Evolutionary conservation across 306 rosid species (phyloP).

Genomic region (Malus sylvestris): DNA sequence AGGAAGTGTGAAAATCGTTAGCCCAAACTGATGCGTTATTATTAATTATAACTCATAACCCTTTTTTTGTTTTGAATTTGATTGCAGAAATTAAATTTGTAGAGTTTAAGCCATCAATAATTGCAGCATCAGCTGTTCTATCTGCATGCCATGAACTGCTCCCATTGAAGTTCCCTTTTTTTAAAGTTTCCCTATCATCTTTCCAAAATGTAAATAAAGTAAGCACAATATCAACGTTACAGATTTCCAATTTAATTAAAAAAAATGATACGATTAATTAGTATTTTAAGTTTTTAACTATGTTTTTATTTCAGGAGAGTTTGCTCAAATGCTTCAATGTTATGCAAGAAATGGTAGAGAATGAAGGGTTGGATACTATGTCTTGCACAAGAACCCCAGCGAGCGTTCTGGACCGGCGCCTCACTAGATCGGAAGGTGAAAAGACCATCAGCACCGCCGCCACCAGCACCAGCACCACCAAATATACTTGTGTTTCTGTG

Average conservation of each 20-base stretch:
- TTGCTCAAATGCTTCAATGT: slow-evolving; percentile 35
- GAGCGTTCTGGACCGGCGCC: slow-evolving; percentile 31
- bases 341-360: slow-evolving; percentile 35
- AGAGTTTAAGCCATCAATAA: slow-evolving; percentile 55
- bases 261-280: background rate
- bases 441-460: background rate
- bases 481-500: slow-evolving; percentile 7
- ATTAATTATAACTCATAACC: background rate
- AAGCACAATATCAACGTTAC: background rate
- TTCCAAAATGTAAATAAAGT: slow-evolving; percentile 46
- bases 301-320: slow-evolving; percentile 35
- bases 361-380: slow-evolving; percentile 21
- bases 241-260: background rate
- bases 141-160: slow-evolving; percentile 39
- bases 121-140: slow-evolving; percentile 60
- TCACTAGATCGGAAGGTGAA: slow-evolving; percentile 13
- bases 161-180: slow-evolving; percentile 29
- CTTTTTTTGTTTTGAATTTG: background rate
- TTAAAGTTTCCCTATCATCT: slow-evolving; percentile 37
- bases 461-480: background rate
- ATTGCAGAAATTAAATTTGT: slow-evolving; percentile 40
- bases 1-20: no score
- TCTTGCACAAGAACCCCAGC: slow-evolving; percentile 35
- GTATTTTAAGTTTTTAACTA: background rate
- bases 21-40: background rate